A percentile compares a stretch with the other conserved stretches of the same genome.
These are phyloP conservation scores for Tolypocladium amazonense DNA, from an alignment of 2,329 filamentous ascomycete species.

Conservation along the genomic window DNA sequence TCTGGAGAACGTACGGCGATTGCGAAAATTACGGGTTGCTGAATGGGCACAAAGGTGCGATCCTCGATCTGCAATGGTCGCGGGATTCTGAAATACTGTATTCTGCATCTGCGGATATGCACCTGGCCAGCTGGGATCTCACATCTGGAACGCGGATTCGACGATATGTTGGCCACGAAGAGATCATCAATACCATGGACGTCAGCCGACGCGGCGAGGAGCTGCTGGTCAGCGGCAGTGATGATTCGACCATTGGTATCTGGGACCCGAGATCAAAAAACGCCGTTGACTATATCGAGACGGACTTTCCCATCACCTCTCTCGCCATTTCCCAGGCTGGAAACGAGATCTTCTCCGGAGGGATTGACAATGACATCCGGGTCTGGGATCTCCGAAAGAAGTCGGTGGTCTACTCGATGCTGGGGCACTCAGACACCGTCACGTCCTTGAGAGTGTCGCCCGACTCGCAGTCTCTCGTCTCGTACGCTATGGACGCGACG, in stretches of 20 bases:
- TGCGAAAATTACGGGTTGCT: constrained; percentile 92
- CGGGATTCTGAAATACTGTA: constrained; percentile 86
- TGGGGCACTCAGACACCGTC: constrained; percentile 85
- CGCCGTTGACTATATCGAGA: constrained; percentile 78
- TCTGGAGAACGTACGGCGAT: constrained; percentile 87
- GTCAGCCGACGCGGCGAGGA: constrained; percentile 86
- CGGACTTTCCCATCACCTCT: constrained; percentile 84
- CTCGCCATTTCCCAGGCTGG: constrained; percentile 88
- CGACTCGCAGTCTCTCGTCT: constrained; percentile 81
- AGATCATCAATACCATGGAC: constrained; percentile 88
- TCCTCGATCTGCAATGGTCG: constrained; percentile 93
- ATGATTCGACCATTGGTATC: constrained; percentile 87
- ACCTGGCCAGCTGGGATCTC: constrained; percentile 88
- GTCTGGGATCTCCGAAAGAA: constrained; percentile 96
- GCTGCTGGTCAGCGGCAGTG: constrained; percentile 78
- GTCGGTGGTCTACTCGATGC: constrained; percentile 73
- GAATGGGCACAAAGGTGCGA: constrained; percentile 79
- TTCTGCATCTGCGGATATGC: constrained; percentile 87
- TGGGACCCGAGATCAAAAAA: constrained; percentile 93
- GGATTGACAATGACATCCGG: constrained; percentile 94
- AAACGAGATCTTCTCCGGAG: constrained; percentile 88
- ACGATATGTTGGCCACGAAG: constrained; percentile 84
- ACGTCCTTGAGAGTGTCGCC: constrained; percentile 87
- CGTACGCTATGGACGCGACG: constrained; percentile 88
- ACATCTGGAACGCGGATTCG: constrained; percentile 89